Conservation (phyloP, 164 flowering plant genomes). For the Aristolochia contorta region DNA sequence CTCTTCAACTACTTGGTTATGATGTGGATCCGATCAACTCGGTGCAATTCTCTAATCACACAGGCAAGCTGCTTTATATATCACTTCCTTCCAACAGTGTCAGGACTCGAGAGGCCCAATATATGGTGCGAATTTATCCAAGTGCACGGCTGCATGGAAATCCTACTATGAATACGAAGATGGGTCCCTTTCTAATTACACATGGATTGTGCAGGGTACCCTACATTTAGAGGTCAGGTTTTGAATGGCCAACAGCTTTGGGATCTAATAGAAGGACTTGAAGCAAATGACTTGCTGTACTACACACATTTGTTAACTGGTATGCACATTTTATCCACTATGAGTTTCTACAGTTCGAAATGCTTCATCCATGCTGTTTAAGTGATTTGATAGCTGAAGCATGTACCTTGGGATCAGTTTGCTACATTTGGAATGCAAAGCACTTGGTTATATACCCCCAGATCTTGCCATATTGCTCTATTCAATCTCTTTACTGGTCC, state of each 20-base stretch:
- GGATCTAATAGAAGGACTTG: slow-evolving; percentile 89
- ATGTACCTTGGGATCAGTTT: too few relatives aligned
- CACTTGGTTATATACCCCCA: too few relatives aligned
- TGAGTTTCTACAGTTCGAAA: neutral
- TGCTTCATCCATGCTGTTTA: too few relatives aligned
- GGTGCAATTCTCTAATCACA: slow-evolving; percentile 98
- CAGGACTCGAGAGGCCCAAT: slow-evolving; percentile 34
- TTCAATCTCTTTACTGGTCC: too few relatives aligned
- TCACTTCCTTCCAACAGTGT: slow-evolving; percentile 33
- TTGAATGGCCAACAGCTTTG: slow-evolving; percentile 84
- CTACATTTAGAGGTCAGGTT: slow-evolving; percentile 96
- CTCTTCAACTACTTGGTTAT: slow-evolving; percentile 88
- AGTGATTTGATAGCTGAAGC: too few relatives aligned
- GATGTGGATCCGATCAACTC: slow-evolving; percentile 99
- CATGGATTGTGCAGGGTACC: slow-evolving; percentile 64
- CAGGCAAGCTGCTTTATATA: slow-evolving; percentile 85
- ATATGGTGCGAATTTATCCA: slow-evolving; percentile 32
- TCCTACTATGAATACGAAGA: slow-evolving; percentile 11
- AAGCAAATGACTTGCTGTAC: slow-evolving; percentile 68
- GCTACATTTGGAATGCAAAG: too few relatives aligned
- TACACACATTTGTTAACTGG: slow-evolving; percentile 97
- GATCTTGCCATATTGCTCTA: too few relatives aligned
- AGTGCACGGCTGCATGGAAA: slow-evolving; percentile 26
- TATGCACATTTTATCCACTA: slow-evolving; percentile 9
- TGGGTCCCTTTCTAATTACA: slow-evolving; percentile 15